These are phyloP conservation scores for Claviceps spartinae DNA, from an alignment of 2,329 filamentous ascomycete species.

Conservation along the genomic window DNA sequence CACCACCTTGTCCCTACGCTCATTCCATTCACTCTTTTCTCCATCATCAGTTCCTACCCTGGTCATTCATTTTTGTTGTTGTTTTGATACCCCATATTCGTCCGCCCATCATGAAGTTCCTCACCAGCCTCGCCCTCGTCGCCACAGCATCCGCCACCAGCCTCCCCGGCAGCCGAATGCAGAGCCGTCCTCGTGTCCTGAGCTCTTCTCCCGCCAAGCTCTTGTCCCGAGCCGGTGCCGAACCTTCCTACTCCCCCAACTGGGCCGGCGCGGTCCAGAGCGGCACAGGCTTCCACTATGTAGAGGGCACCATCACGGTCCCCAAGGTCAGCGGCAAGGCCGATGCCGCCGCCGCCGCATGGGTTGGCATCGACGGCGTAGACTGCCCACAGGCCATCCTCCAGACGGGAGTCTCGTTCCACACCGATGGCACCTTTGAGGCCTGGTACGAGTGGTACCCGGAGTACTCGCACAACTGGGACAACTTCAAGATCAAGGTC, in stretches of 20 bases:
- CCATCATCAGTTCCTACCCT: not conserved
- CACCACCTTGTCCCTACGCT: too few species aligned
- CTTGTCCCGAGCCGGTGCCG: not conserved
- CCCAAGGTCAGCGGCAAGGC: conserved; percentile 11
- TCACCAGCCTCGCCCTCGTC: not conserved
- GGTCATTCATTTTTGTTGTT: not conserved
- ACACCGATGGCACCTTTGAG: conserved; percentile 22
- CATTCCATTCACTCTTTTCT: too few species aligned
- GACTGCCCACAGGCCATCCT: conserved; percentile 26
- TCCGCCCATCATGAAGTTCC: not conserved
- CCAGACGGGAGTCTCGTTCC: conserved; percentile 29
- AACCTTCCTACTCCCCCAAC: conserved; percentile 6
- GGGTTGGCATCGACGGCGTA: conserved; percentile 36
- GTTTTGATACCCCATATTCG: not conserved
- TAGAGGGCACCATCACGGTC: conserved; percentile 17
- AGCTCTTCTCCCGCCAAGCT: not conserved
- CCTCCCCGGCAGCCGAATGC: not conserved
- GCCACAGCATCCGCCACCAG: not conserved
- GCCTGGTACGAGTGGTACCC: conserved; percentile 30
- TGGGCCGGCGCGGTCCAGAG: conserved; percentile 18
- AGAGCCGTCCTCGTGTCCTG: not conserved
- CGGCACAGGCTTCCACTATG: conserved; percentile 14
- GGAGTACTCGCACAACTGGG: conserved; percentile 25
- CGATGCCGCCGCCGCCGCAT: conserved; percentile 18
- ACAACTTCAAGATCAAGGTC: conserved; percentile 16